These are phyloP conservation scores for Closterium sp. DNA, from an alignment of 139 green algal genomes.

Conservation along the genomic window DNA sequence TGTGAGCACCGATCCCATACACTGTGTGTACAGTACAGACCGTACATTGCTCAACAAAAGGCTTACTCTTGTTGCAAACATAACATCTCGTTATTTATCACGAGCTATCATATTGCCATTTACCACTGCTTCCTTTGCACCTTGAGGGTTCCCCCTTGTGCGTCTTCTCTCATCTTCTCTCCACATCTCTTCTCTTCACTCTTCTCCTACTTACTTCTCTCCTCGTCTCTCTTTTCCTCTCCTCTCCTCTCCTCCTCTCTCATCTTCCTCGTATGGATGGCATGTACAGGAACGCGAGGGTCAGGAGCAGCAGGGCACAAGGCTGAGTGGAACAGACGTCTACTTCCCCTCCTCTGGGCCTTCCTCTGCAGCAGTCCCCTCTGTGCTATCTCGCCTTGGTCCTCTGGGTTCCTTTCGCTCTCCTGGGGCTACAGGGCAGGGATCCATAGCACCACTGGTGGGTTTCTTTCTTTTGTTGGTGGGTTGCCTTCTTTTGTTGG, in stretches of 20 bases:
- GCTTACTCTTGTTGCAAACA: too few relatives aligned
- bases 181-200: too few relatives aligned
- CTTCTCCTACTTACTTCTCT: too few relatives aligned
- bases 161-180: too few relatives aligned
- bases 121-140: too few relatives aligned
- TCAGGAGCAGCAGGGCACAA: neutral
- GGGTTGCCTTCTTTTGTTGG: too few relatives aligned
- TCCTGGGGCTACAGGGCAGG: neutral
- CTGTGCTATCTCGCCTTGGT: neutral
- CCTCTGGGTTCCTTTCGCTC: neutral
- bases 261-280: neutral
- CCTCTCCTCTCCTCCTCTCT: neutral
- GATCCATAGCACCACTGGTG: neutral
- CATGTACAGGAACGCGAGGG: neutral
- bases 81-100: too few relatives aligned
- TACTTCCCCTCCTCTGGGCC: neutral
- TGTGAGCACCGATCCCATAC: neutral
- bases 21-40: too few relatives aligned
- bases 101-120: too few relatives aligned
- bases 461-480: neutral
- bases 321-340: neutral
- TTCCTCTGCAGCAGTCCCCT: neutral
- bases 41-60: too few relatives aligned
- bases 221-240: too few relatives aligned
- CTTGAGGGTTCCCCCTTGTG: too few relatives aligned